Evolutionary conservation across 352 stramenopile genomes (phyloP), one percentile per base, ranked within the genome.

Genomic region (Globisporangium heterothallicum): DNA sequence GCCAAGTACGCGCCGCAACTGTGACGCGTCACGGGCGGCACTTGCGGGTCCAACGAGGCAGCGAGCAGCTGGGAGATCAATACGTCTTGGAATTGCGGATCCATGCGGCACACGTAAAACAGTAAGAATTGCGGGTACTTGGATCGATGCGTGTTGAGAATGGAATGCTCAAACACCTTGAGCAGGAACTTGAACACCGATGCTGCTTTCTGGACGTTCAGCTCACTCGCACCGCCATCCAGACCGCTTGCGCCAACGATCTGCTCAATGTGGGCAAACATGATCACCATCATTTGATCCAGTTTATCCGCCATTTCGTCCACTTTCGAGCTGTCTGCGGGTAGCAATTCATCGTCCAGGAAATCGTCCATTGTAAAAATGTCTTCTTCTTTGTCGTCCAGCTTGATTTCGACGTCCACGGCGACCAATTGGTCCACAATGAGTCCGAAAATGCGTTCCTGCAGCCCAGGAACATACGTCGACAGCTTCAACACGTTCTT

Each of bases 1-100:
- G 95, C 95, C 22, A 98, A 70, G 64, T 98, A 98, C 25, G 92
- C 97, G 14, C 89, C 88, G 53, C 89, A 94, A 56, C 85, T 98
- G 68, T 98, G 95, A 19, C 88, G 81, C 27, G 90, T 96, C 32
- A 93, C 82, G 12, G 89, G 81, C 7, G 94, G 86, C 54, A 64
- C 85, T 44, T 96, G 89, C 10, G 81, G 63, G 35, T 94, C 84
- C 30, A 89, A 70, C 44, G 76, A 89, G 24, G 77, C 74, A 0
- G 78, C 66, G 12, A 93, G 66, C 19, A 95, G 64, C 53, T 92
- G 80, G 22, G 82, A 91, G 26, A 93, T 85, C 56, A 92, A 87
- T 13, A 90, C 62, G 46, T 94, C 81, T 43, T 92, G 78, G 54
- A 90, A 88, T 43, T 92, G 78, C 19, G 75, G 66, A 30, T 89